Evolutionary conservation across 1,284 basidiomycete genomes (phyloP).

Genomic region (Leccinum griseonigrum): DNA sequence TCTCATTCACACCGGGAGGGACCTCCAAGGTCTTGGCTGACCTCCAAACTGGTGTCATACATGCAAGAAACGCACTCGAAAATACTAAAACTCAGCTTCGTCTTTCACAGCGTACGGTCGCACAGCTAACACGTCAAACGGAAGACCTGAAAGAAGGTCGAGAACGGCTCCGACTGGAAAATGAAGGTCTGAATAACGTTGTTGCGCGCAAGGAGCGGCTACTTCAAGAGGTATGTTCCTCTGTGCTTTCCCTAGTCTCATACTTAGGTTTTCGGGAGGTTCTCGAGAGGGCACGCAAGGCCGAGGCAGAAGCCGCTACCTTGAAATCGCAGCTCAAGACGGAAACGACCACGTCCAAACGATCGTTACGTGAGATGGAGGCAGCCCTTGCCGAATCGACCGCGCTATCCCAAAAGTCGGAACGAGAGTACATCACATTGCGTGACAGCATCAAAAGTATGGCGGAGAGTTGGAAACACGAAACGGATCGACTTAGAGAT

Average conservation of each 20-base stretch:
- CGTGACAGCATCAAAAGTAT: slow-evolving; percentile 71
- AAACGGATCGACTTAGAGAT: slow-evolving; percentile 60
- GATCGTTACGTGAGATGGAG: slow-evolving; percentile 76
- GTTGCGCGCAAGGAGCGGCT: slow-evolving; percentile 83
- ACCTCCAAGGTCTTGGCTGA: slow-evolving; percentile 83
- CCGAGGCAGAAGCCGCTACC: slow-evolving; percentile 66
- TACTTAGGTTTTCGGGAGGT: slow-evolving; percentile 44
- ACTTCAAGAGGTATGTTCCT: slow-evolving; percentile 66
- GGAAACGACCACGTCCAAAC: slow-evolving; percentile 70
- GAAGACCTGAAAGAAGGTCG: slow-evolving; percentile 86
- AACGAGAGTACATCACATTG: slow-evolving; percentile 75
- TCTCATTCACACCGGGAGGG: slow-evolving; percentile 69
- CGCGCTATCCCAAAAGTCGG: slow-evolving; percentile 71
- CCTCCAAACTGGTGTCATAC: slow-evolving; percentile 76
- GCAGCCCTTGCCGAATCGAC: slow-evolving; percentile 65
- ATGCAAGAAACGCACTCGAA: slow-evolving; percentile 76
- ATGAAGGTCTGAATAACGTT: slow-evolving; percentile 82
- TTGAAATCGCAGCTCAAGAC: slow-evolving; percentile 70
- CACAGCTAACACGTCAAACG: slow-evolving; percentile 75
- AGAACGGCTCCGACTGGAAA: slow-evolving; percentile 77
- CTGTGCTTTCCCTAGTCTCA: background rate
- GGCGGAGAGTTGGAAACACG: slow-evolving; percentile 65
- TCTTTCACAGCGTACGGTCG: slow-evolving; percentile 73
- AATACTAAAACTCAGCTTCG: slow-evolving; percentile 79
- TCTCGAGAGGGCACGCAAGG: slow-evolving; percentile 77